Percentiles rank a stretch among this genome's conserved stretches.
These are phyloP conservation scores for Ophiostoma fasciatum DNA, from an alignment of 2,329 filamentous ascomycete species.

Conservation along the genomic window DNA sequence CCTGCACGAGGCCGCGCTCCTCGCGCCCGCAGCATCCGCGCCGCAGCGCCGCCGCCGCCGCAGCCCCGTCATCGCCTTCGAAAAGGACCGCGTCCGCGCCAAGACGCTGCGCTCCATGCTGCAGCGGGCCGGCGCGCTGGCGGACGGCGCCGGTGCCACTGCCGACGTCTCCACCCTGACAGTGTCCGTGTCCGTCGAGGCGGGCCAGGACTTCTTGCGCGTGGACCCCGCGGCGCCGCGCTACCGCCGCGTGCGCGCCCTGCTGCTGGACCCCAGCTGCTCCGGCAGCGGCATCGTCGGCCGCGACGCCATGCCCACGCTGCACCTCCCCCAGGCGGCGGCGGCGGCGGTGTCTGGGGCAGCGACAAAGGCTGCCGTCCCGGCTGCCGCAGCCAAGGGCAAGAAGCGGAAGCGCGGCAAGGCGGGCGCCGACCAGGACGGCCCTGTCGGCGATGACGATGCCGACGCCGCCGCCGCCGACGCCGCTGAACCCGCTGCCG, in stretches of 20 bases:
- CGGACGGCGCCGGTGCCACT: background rate
- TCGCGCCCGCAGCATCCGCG: background rate
- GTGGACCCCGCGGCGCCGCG: slow-evolving; percentile 48
- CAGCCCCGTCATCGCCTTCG: slow-evolving; percentile 57
- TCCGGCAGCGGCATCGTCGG: slow-evolving; percentile 92
- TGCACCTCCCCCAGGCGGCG: slow-evolving; percentile 39
- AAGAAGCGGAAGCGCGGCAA: slow-evolving; percentile 30
- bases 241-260: slow-evolving; percentile 57
- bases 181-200: slow-evolving; percentile 38
- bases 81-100: slow-evolving; percentile 58
- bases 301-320: slow-evolving; percentile 59
- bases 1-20: slow-evolving; percentile 24
- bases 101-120: slow-evolving; percentile 78
- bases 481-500: slow-evolving; percentile 35
- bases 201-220: slow-evolving; percentile 68
- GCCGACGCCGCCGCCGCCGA: slow-evolving; percentile 40
- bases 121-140: slow-evolving; percentile 49
- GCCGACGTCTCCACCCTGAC: slow-evolving; percentile 46
- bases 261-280: slow-evolving; percentile 87
- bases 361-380: background rate
- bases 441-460: slow-evolving; percentile 15
- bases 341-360: slow-evolving; percentile 2
- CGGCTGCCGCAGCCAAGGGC: slow-evolving; percentile 10
- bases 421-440: background rate
- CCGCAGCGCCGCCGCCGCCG: slow-evolving; percentile 14